Conservation (phyloP, 2,329 filamentous ascomycete genomes). For the Thielaviopsis populi region DNA sequence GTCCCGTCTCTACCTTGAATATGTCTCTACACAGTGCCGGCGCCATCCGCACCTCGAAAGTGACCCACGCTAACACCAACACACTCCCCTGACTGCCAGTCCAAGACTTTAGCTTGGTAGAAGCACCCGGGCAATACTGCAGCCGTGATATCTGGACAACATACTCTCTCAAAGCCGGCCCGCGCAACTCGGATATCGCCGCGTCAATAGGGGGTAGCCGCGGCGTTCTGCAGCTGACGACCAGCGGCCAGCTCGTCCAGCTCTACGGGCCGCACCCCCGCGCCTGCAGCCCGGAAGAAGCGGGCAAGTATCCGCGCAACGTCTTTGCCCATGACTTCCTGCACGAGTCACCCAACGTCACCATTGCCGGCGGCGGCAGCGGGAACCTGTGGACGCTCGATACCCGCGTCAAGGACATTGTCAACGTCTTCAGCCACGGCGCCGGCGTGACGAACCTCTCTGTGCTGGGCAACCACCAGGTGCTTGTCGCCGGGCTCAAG, state of each 20-base stretch:
- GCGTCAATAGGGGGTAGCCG: constrained; percentile 12
- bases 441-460: constrained; percentile 3
- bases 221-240: constrained; percentile 11
- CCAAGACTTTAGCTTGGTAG: constrained; percentile 9
- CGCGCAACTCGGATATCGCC: constrained; percentile 31
- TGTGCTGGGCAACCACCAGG: constrained; percentile 21
- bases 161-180: constrained; percentile 36
- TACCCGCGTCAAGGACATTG: constrained; percentile 9
- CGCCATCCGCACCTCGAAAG: neutral
- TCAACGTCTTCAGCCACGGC: constrained; percentile 9
- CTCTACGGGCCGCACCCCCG: constrained; percentile 5
- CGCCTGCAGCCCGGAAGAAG: neutral
- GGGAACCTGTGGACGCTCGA: constrained; percentile 15
- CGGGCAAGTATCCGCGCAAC: constrained; percentile 6
- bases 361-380: constrained; percentile 8
- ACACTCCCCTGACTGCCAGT: neutral
- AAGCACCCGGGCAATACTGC: neutral
- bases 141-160: constrained; percentile 6
- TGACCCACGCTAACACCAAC: neutral
- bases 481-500: constrained; percentile 38
- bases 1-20: neutral
- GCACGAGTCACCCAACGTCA: constrained; percentile 11
- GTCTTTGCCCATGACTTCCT: constrained; percentile 16
- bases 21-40: neutral
- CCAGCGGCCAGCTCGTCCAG: neutral